A percentile compares a stretch with the other conserved stretches of the same genome.
These are phyloP conservation scores for Yamadazyma pseudoaaseri DNA, from an alignment of 1,139 yeast genomes.

Conservation along the genomic window DNA sequence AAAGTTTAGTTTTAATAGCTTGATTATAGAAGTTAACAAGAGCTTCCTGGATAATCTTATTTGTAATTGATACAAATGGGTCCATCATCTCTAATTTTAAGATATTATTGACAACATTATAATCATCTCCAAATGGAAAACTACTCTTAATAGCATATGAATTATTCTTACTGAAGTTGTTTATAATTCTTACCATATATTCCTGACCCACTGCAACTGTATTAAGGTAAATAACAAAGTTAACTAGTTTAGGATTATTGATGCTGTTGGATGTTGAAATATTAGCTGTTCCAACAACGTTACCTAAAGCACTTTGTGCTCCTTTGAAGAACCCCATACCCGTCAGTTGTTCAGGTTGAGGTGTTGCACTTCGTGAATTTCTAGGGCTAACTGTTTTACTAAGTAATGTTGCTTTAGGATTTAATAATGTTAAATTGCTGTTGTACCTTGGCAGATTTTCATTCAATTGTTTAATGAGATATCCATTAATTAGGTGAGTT, in stretches of 20 bases:
- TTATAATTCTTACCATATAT: conserved; percentile 50
- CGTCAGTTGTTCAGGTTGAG: conserved; percentile 27
- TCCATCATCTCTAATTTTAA: conserved; percentile 36
- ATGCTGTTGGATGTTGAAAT: conserved; percentile 13
- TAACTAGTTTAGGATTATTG: conserved; percentile 39
- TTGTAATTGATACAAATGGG: conserved; percentile 41
- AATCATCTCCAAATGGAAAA: conserved; percentile 59
- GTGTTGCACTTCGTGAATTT: conserved; percentile 34
- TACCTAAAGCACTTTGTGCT: conserved; percentile 47
- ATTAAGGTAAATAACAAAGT: conserved; percentile 56
- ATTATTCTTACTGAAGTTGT: conserved; percentile 28
- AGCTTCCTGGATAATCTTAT: conserved; percentile 51
- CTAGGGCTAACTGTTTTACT: conserved; percentile 24
- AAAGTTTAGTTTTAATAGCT: conserved; percentile 50
- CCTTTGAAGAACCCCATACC: conserved; percentile 44
- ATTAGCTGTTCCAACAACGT: conserved; percentile 36
- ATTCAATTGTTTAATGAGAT: conserved; percentile 48
- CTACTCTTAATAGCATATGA: conserved; percentile 31
- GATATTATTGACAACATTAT: conserved; percentile 38
- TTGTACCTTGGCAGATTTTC: conserved; percentile 57
- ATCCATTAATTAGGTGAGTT: conserved; percentile 39
- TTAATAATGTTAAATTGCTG: conserved; percentile 30
- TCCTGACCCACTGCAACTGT: conserved; percentile 58
- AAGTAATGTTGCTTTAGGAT: conserved; percentile 13
- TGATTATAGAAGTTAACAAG: conserved; percentile 58